Conservation (phyloP, 305 asterid genomes). For the Salvia sclarea region DNA sequence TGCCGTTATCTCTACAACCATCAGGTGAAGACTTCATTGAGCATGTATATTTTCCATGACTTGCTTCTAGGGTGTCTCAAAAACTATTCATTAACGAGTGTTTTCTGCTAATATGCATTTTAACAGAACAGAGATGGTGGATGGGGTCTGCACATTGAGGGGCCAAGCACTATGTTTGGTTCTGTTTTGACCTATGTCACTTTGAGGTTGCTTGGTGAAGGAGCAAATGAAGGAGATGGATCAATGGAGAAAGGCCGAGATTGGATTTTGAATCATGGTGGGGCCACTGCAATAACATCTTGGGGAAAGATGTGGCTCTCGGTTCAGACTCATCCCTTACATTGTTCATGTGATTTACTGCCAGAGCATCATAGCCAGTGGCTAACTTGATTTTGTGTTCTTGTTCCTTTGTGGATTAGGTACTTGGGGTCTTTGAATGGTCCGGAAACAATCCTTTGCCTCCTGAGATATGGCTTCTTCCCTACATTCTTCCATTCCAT, state of each 20-base stretch:
- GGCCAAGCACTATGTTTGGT: constrained; percentile 97
- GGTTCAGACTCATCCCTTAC: constrained; percentile 45
- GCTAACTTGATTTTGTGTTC: constrained; percentile 16
- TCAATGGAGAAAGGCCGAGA: constrained; percentile 86
- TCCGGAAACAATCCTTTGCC: constrained; percentile 96
- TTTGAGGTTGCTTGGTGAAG: constrained; percentile 94
- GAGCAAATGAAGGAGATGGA: constrained; percentile 82
- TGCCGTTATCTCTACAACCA: constrained; percentile 95
- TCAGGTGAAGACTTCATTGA: constrained; percentile 55
- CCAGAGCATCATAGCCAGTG: not conserved
- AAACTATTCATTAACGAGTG: constrained; percentile 23
- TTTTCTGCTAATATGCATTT: constrained; percentile 20
- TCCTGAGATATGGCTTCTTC: constrained; percentile 94
- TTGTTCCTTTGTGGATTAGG: constrained; percentile 45
- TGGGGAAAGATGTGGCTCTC: constrained; percentile 99
- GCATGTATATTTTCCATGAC: not conserved
- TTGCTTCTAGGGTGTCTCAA: constrained; percentile 13
- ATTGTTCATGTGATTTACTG: constrained; percentile 18
- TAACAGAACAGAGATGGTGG: constrained; percentile 90
- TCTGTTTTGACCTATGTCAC: constrained; percentile 83
- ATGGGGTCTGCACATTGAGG: constrained; percentile 96
- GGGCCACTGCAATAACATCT: constrained; percentile 86
- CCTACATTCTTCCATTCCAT: constrained; percentile 78
- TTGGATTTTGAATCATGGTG: constrained; percentile 90
- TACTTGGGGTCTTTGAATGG: constrained; percentile 94